Conservation (phyloP, 352 stramenopile genomes). For the Pythium phragmiticola region DNA sequence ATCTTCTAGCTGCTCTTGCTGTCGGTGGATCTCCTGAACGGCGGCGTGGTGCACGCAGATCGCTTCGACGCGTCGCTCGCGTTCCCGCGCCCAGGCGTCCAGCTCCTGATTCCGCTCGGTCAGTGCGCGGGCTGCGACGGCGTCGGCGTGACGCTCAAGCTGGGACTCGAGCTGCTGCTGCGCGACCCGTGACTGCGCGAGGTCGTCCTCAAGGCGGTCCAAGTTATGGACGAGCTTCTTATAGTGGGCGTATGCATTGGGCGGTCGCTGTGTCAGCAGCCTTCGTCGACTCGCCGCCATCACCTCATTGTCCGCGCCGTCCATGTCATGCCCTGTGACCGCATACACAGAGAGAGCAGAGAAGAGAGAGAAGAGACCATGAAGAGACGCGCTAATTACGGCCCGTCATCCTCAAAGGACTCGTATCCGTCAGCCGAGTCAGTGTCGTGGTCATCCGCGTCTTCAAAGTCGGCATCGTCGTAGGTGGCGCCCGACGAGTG, state of each 20-base stretch:
- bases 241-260: conserved; percentile 52
- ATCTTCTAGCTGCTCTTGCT: conserved; percentile 33
- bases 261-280: not conserved
- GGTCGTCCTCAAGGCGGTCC: conserved; percentile 40
- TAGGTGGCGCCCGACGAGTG: conserved; percentile 3
- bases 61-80: conserved; percentile 35
- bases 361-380: not conserved
- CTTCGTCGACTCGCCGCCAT: not conserved
- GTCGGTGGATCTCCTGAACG: conserved; percentile 28
- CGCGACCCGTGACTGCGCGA: conserved; percentile 30
- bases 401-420: conserved; percentile 11
- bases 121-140: conserved; percentile 8
- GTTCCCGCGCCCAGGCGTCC: conserved; percentile 39
- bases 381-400: conserved; percentile 13
- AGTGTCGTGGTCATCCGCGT: conserved; percentile 10
- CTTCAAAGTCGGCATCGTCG: conserved; percentile 19
- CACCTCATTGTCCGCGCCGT: not conserved
- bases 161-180: conserved; percentile 33
- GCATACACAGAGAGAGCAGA: not conserved
- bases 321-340: not conserved
- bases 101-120: conserved; percentile 28
- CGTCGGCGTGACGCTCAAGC: conserved; percentile 15
- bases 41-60: conserved; percentile 31
- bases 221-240: conserved; percentile 55
- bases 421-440: conserved; percentile 23